A percentile compares a stretch with the other conserved stretches of the same genome.
Conservation (phyloP, 805 yeast species). For the Pichia thaimueangensis region DNA sequence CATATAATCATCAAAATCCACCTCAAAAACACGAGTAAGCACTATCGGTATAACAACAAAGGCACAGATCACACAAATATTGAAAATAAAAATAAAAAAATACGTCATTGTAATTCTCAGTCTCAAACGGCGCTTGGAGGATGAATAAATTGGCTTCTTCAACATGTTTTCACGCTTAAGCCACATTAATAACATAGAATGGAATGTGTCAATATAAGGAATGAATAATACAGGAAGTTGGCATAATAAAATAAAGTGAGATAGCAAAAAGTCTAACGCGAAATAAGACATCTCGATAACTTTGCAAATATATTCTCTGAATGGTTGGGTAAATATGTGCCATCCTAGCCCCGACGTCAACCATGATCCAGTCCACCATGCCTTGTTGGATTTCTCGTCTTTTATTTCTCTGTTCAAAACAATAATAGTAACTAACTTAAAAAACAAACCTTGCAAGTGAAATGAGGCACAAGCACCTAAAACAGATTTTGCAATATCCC, state of each 20-base stretch:
- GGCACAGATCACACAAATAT: slow-evolving; percentile 26
- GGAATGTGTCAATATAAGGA: slow-evolving; percentile 62
- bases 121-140: slow-evolving; percentile 34
- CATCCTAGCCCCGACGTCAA: slow-evolving; percentile 54
- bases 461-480: slow-evolving; percentile 54
- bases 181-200: slow-evolving; percentile 64
- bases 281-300: slow-evolving; percentile 61
- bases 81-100: slow-evolving; percentile 32
- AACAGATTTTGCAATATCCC: slow-evolving; percentile 54
- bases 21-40: slow-evolving; percentile 26
- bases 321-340: slow-evolving; percentile 54
- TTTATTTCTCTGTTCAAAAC: slow-evolving; percentile 57
- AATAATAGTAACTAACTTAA: slow-evolving; percentile 43
- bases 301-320: slow-evolving; percentile 59
- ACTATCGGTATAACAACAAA: slow-evolving; percentile 37
- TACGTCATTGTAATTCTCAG: slow-evolving; percentile 30
- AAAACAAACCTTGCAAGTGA: slow-evolving; percentile 51
- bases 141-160: slow-evolving; percentile 39
- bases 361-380: slow-evolving; percentile 84
- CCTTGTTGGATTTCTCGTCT: slow-evolving; percentile 52
- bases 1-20: slow-evolving; percentile 35
- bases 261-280: slow-evolving; percentile 55
- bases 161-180: slow-evolving; percentile 41
- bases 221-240: slow-evolving; percentile 57
- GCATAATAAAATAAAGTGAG: slow-evolving; percentile 49